These are phyloP conservation scores for Poa annua DNA, from an alignment of 176 grass and related monocot genomes.

Conservation along the genomic window DNA sequence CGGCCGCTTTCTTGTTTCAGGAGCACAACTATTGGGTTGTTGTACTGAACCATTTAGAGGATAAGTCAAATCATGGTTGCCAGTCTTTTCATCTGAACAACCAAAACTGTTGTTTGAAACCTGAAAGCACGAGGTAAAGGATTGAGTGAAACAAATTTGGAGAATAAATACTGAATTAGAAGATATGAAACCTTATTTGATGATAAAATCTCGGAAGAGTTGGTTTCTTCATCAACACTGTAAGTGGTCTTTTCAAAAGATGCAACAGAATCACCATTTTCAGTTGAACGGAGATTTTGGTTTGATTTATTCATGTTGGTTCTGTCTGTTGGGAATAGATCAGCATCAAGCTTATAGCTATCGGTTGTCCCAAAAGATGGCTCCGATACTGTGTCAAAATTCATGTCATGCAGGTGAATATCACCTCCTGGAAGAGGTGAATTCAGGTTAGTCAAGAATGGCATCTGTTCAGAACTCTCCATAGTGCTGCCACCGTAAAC, in stretches of 20 bases:
- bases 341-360: slow-evolving; percentile 46
- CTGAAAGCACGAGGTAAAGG: slow-evolving; percentile 34
- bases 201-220: slow-evolving; percentile 54
- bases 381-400: slow-evolving; percentile 64
- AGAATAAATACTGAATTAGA: slow-evolving; percentile 13
- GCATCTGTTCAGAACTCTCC: slow-evolving; percentile 61
- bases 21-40: slow-evolving; percentile 58
- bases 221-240: slow-evolving; percentile 44
- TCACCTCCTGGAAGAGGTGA: slow-evolving; percentile 69
- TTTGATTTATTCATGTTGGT: slow-evolving; percentile 52
- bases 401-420: slow-evolving; percentile 55
- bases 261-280: slow-evolving; percentile 47
- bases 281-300: slow-evolving; percentile 52
- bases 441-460: slow-evolving; percentile 71
- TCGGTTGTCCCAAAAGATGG: slow-evolving; percentile 49
- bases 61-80: slow-evolving; percentile 58
- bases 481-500: slow-evolving; percentile 39
- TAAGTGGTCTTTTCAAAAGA: slow-evolving; percentile 46
- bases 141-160: slow-evolving; percentile 42
- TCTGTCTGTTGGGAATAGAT: slow-evolving; percentile 51
- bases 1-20: slow-evolving; percentile 69
- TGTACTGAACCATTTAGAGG: slow-evolving; percentile 53
- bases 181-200: slow-evolving; percentile 49
- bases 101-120: slow-evolving; percentile 40
- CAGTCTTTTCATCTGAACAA: slow-evolving; percentile 40